Conservation (phyloP, 2,329 filamentous ascomycete genomes). For the Colletotrichum liaoningense region DNA sequence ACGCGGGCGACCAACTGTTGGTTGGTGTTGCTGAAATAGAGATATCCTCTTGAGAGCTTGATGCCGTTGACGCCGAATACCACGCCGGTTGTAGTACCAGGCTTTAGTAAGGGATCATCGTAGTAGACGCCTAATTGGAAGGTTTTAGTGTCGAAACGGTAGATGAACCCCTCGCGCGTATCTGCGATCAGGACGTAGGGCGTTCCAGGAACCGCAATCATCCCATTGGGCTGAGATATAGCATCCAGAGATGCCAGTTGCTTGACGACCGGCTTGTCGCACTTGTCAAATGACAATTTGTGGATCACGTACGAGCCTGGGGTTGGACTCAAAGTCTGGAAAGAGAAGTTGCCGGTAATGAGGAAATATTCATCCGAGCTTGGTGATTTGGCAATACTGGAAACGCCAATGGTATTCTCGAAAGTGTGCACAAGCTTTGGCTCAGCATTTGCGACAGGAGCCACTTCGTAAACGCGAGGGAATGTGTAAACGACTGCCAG, state of each 20-base stretch:
- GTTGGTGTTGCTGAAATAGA: slow-evolving; percentile 39
- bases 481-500: not conserved
- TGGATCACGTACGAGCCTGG: not conserved
- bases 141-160: not conserved
- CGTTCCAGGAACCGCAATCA: not conserved
- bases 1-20: not conserved
- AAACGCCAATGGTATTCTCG: not conserved
- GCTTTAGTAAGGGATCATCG: not conserved
- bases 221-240: not conserved
- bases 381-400: not conserved
- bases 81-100: not conserved
- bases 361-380: not conserved
- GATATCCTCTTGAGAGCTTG: slow-evolving; percentile 29
- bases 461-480: not conserved
- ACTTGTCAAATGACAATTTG: not conserved
- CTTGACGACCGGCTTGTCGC: not conserved
- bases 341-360: not conserved
- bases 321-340: not conserved
- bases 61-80: slow-evolving; percentile 39
- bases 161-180: not conserved
- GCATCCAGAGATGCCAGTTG: not conserved
- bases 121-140: not conserved
- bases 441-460: not conserved
- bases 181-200: not conserved
- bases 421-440: not conserved